Evolutionary conservation across 129 eudicot species (phyloP).

Genomic region (Logfia minima): DNA sequence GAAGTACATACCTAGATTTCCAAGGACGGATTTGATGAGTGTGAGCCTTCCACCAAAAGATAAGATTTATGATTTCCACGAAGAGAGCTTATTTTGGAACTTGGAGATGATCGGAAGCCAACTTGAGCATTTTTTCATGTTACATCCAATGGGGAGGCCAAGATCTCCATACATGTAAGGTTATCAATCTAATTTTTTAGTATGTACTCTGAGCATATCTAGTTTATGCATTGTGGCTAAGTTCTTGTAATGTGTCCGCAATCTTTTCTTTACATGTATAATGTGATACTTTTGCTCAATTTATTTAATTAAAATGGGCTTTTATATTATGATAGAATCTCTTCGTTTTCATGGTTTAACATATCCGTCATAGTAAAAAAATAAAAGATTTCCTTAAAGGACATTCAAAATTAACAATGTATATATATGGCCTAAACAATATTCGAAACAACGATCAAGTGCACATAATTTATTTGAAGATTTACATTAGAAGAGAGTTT

Average conservation of each 20-base stretch:
- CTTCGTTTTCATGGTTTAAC: neutral
- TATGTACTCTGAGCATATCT: neutral
- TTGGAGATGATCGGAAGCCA: too few species aligned
- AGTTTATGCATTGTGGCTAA: neutral
- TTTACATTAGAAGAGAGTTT: conserved; percentile 17
- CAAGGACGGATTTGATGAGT: too few species aligned
- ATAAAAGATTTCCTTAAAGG: neutral
- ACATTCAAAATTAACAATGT: neutral
- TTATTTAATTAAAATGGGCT: neutral
- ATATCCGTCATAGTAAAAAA: neutral
- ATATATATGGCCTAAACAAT: neutral
- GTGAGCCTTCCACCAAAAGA: too few species aligned
- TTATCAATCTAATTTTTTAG: neutral
- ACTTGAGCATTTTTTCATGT: too few species aligned
- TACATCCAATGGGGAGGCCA: too few species aligned
- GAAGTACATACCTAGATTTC: too few species aligned
- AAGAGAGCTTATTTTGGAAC: too few species aligned
- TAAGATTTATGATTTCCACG: too few species aligned
- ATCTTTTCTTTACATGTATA: neutral
- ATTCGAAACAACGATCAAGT: neutral
- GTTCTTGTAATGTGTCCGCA: neutral
- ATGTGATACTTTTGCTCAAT: neutral
- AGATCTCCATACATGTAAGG: neutral
- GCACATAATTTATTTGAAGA: conserved; percentile 2
- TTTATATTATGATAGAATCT: neutral